Evolutionary conservation across 2,329 filamentous ascomycete species (phyloP).

Genomic region (Torrubiella hemipterigena): DNA sequence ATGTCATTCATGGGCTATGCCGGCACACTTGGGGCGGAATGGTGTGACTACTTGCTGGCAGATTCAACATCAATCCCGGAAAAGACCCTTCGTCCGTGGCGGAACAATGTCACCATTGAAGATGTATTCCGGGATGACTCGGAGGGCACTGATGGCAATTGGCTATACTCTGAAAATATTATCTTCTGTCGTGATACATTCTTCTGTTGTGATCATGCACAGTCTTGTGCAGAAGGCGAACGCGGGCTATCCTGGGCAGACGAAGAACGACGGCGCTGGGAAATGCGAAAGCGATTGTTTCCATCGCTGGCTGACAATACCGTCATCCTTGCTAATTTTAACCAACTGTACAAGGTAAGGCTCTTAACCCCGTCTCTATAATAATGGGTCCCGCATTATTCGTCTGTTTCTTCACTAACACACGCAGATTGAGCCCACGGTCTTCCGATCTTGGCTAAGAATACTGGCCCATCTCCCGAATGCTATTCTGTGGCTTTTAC

Average conservation of each 20-base stretch:
- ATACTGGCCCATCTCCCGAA: constrained; percentile 79
- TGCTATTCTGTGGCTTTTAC: constrained; percentile 87
- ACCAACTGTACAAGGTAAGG: constrained; percentile 89
- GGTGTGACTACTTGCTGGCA: constrained; percentile 95
- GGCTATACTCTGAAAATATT: constrained; percentile 96
- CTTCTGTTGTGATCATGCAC: constrained; percentile 94
- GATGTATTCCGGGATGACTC: constrained; percentile 58
- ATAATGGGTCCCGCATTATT: no score
- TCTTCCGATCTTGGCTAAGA: constrained; percentile 88
- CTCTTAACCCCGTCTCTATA: background rate
- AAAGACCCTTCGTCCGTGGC: constrained; percentile 67
- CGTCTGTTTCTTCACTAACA: no score
- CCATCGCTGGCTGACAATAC: constrained; percentile 69
- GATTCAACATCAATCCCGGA: constrained; percentile 78
- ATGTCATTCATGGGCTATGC: constrained; percentile 99
- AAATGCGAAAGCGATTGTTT: constrained; percentile 88
- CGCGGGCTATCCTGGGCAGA: constrained; percentile 64
- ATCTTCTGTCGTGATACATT: constrained; percentile 92
- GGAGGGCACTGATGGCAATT: constrained; percentile 58
- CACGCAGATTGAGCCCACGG: constrained; percentile 82
- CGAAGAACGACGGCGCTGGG: constrained; percentile 73
- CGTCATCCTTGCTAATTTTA: constrained; percentile 94
- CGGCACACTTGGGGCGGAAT: constrained; percentile 88
- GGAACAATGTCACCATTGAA: constrained; percentile 61
- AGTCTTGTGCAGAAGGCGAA: constrained; percentile 68